Evolutionary conservation across 2,329 filamentous ascomycete species (phyloP).

Genomic region (Pestalotiopsis sp.): DNA sequence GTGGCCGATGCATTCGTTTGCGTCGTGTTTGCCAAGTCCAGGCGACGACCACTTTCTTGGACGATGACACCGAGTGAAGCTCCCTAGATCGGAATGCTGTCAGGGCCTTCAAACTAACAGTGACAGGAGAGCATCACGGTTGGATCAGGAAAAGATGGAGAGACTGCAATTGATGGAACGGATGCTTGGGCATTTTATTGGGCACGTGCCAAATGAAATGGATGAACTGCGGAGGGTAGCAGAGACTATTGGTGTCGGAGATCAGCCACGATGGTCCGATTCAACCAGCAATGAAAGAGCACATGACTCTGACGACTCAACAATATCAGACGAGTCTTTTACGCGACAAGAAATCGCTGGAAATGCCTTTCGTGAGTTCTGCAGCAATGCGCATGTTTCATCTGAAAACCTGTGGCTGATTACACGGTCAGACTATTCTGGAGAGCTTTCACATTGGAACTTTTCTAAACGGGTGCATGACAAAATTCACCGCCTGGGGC

Average conservation of each 20-base stretch:
- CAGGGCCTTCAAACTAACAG: background rate
- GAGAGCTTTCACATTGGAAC: constrained; percentile 1
- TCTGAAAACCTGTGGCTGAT: background rate
- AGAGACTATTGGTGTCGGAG: background rate
- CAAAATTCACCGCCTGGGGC: background rate
- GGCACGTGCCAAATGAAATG: background rate
- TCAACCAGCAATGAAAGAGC: background rate
- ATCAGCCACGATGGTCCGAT: background rate
- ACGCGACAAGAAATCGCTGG: background rate
- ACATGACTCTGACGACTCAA: background rate
- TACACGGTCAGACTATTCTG: background rate
- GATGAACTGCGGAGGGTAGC: background rate
- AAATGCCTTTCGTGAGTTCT: background rate
- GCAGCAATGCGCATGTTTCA: background rate
- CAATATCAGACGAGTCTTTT: background rate
- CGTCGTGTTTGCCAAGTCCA: background rate
- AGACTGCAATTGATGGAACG: background rate
- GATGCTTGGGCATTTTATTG: background rate
- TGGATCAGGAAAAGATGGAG: background rate
- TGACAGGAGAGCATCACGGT: background rate
- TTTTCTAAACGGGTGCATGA: background rate
- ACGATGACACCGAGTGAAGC: background rate
- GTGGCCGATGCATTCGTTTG: background rate
- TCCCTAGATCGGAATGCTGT: background rate
- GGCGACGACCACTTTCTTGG: background rate